Evolutionary conservation across 345 rosid species (phyloP), one percentile per base, ranked within the genome.

Genomic region (Angophora floribunda): DNA sequence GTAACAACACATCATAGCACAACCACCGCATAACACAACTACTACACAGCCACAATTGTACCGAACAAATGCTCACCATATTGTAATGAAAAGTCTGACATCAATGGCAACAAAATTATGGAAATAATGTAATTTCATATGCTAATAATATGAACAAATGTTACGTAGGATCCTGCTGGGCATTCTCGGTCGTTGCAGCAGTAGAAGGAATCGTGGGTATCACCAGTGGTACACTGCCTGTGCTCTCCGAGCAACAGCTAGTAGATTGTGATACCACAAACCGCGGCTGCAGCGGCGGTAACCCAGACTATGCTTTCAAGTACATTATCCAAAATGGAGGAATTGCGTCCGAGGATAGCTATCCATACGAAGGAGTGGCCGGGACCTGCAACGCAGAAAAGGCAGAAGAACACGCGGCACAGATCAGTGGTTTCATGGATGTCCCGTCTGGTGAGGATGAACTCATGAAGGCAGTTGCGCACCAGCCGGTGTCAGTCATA

Each of bases 181-280:
- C 89, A 9, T 88, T 88, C 86, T 88, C 89, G 11, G 50, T 78
- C 7, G 86, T 88, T 28, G 86, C 89, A 7, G 89, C 89, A 28
- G 86, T 88, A 11, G 89, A 84, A 45, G 89, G 86, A n/a, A 88
- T 88, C 28, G 59, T 80, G 86, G 47, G 61, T 9, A 84, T 88
- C 16, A 86, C 85, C 45, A 88, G 55, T 10, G 86, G 86, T 12
- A 49, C 59, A 28, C 86, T n/a, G 4, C 47, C 50, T 11, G 59
- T 52, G 16, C 78, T 88, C 22, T 88, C 89, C 1, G 89, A 88
- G 80, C 89, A 88, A 75, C 86, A 88, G 59, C 75, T 84, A 51
- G 44, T 88, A 15, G 86, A 88, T 24, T 88, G 89, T 36, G 89
- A 80, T 13, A 52, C 85, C 36, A 75, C 57, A 10, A 78, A 36